phyloP scores from a whole-genome alignment of 306 rosid genomes.

The Abrus pulchellus region DNA sequence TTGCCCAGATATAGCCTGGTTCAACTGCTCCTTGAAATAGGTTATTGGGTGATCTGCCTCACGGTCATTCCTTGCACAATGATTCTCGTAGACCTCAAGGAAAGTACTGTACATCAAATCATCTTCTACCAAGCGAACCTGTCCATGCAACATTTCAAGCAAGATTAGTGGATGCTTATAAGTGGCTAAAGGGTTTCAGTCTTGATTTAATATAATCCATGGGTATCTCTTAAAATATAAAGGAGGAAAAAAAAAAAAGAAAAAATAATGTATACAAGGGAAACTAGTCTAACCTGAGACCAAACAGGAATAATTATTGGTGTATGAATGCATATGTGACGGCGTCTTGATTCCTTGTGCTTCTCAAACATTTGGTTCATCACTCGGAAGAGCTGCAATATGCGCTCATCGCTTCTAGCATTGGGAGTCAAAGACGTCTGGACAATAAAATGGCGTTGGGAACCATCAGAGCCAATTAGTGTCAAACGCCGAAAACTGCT shows the following conservation, averaged over 20 bases:
- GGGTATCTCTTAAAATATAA: constrained; percentile 7
- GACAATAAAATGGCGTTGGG: constrained; percentile 98
- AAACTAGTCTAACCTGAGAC: constrained; percentile 82
- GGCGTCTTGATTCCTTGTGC: constrained; percentile 99
- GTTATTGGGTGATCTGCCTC: constrained; percentile 98
- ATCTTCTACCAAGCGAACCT: constrained; percentile 99
- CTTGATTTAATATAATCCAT: constrained; percentile 5
- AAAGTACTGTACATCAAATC: constrained; percentile 98
- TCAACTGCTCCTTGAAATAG: constrained; percentile 94
- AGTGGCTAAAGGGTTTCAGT: not conserved
- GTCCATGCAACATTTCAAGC: constrained; percentile 44
- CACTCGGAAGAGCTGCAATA: constrained; percentile 97
- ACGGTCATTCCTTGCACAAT: constrained; percentile 93
- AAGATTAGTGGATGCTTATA: constrained; percentile 38
- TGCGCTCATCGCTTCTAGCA: constrained; percentile 98
- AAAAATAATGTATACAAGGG: constrained; percentile 30
- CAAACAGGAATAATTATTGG: constrained; percentile 99
- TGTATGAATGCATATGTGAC: constrained; percentile 93
- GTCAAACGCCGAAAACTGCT: constrained; percentile 99
- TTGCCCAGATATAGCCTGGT: constrained; percentile 95
- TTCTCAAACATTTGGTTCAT: constrained; percentile 99
- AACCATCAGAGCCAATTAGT: constrained; percentile 97
- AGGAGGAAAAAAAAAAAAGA: not conserved
- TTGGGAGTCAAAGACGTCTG: constrained; percentile 99
- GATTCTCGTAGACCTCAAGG: constrained; percentile 99